Evolutionary conservation across 2,329 filamentous ascomycete species (phyloP), one percentile per base, ranked within the genome.

Genomic region (Penicillium palitans): DNA sequence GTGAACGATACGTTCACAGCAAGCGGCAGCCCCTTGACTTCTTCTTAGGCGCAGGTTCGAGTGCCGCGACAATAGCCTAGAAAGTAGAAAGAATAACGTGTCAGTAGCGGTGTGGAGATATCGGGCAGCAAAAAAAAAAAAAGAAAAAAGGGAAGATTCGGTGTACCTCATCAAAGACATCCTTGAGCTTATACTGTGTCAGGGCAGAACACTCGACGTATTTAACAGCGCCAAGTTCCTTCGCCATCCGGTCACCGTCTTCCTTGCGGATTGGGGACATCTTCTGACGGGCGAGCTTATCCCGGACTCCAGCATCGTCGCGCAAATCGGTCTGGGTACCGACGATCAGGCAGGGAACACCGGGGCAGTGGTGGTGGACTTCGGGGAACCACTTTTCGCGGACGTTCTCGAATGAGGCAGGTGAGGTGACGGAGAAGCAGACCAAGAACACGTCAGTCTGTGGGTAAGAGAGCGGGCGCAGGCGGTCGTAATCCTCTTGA

Each of bases 301-400:
- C 93, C 65, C 88, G 84, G 44, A 98, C 93, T 64, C 87, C 88
- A 1, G 86, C 81, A 70, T 98, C 95, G 65, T 98, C 92, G 72
- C 95, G 84, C 78, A 99, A 83, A 87, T 99, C 95, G 63, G 93
- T 93, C 80, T 99, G 95, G 25, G 95, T 99, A 70, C 95, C 95
- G 61, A 99, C 95, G 67, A 99, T 97, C 65, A 99, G 83, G 83
- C 95, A 98, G 53, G 95, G 95, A 39, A 99, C 95, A 64, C 95
- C 95, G 19, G 95, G 95, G 76, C 95, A 99, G 80, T 99, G 95
- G 79, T 99, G 95, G 76, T 96, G 93, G 44, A 99, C 95, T 79
- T 99, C 95, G 46, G 95, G 95, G 71, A 97, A 96, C 93, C 93
- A 97, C 79, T 97, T 97, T 83, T 97, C 93, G 71, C 93, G 88